Evolutionary conservation across 169 alveolate genomes (phyloP).

Genomic region (Plasmodium coatneyi): DNA sequence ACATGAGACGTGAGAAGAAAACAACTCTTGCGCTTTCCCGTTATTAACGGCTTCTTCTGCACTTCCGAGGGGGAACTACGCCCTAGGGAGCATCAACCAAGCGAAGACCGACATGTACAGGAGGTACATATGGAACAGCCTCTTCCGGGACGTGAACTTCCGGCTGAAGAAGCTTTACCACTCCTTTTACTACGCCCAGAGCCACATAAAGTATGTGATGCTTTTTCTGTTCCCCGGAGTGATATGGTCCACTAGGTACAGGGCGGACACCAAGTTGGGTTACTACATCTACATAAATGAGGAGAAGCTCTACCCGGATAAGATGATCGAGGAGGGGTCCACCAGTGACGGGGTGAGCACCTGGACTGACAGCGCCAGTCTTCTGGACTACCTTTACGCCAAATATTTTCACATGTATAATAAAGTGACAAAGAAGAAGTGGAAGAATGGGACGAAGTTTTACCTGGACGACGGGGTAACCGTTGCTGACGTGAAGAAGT

Average conservation of each 20-base stretch:
- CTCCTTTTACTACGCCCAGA: constrained; percentile 89
- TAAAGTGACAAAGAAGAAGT: constrained; percentile 60
- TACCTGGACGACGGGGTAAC: constrained; percentile 85
- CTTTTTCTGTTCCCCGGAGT: constrained; percentile 85
- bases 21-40: background rate
- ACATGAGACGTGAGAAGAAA: background rate
- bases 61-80: background rate
- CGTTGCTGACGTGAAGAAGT: constrained; percentile 82
- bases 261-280: constrained; percentile 90
- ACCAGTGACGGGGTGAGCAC: background rate
- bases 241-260: constrained; percentile 85
- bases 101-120: constrained; percentile 29
- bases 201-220: constrained; percentile 88
- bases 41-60: background rate
- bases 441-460: constrained; percentile 87
- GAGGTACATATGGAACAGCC: constrained; percentile 63
- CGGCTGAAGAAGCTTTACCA: constrained; percentile 86
- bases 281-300: constrained; percentile 81
- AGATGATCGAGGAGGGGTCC: background rate
- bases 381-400: background rate
- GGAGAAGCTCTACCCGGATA: constrained; percentile 45
- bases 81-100: background rate
- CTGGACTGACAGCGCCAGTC: background rate
- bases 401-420: constrained; percentile 38
- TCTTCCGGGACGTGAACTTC: constrained; percentile 80